Evolutionary conservation across 2,329 filamentous ascomycete species (phyloP).

Genomic region (Pyrenophora graminea): DNA sequence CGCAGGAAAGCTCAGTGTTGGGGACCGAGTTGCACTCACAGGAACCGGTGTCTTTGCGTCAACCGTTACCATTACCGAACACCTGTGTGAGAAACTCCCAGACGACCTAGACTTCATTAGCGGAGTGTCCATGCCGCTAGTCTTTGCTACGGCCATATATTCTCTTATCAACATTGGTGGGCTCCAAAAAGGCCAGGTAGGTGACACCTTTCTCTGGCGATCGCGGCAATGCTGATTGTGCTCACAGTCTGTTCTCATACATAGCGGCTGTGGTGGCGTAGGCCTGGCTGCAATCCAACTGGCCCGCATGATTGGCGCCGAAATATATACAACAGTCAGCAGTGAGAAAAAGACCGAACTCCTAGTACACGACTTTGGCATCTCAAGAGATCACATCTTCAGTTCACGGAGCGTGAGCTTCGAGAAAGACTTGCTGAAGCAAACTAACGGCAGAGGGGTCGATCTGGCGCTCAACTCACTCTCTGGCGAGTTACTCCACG

Average conservation of each 20-base stretch:
- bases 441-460: constrained; percentile 32
- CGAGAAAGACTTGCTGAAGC: neutral
- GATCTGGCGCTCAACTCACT: constrained; percentile 41
- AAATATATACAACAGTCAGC: constrained; percentile 34
- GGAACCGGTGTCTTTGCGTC: too few species aligned
- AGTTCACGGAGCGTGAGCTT: constrained; percentile 20
- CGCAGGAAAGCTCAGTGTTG: too few species aligned
- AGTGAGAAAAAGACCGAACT: constrained; percentile 21
- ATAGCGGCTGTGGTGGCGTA: constrained; percentile 20
- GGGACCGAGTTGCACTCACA: too few species aligned
- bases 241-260: constrained; percentile 24
- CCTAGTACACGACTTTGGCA: constrained; percentile 19
- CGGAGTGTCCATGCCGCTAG: too few species aligned
- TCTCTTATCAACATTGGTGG: too few species aligned
- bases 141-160: too few species aligned
- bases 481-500: constrained; percentile 32
- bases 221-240: too few species aligned
- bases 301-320: constrained; percentile 13
- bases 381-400: constrained; percentile 42
- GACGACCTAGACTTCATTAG: too few species aligned
- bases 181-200: too few species aligned
- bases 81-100: too few species aligned
- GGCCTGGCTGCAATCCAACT: constrained; percentile 30
- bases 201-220: too few species aligned
- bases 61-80: too few species aligned